Evolutionary conservation across 2,329 filamentous ascomycete species (phyloP).

Genomic region (Grosmannia huntii): DNA sequence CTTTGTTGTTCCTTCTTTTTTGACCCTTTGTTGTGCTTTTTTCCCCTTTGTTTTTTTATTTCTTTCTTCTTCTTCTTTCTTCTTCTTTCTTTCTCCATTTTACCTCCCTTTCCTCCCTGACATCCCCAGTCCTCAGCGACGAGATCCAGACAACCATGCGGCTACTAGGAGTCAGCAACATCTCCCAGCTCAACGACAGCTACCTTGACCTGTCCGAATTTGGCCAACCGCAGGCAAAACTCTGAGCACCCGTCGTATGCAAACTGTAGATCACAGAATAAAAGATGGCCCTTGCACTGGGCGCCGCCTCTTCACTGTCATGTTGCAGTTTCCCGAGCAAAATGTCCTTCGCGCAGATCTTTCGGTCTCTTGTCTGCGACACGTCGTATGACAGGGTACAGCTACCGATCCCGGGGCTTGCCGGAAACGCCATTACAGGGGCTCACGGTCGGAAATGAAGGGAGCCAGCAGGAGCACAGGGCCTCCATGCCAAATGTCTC

Average conservation of each 20-base stretch:
- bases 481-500: background rate
- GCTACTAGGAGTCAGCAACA: conserved; percentile 4
- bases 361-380: background rate
- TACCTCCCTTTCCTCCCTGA: background rate
- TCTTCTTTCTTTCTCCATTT: too few species aligned
- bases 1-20: background rate
- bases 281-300: background rate
- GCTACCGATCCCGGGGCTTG: too few species aligned
- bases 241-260: too few species aligned
- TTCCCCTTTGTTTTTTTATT: background rate
- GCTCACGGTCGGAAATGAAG: too few species aligned
- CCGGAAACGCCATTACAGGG: too few species aligned
- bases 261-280: background rate
- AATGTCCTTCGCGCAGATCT: too few species aligned
- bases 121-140: conserved; percentile 5
- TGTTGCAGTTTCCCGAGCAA: too few species aligned
- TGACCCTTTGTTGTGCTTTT: background rate
- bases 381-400: background rate
- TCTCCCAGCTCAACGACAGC: conserved; percentile 2
- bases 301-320: background rate
- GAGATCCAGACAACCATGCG: conserved; percentile 9
- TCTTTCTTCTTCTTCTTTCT: background rate
- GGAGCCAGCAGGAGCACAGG: background rate
- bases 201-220: conserved; percentile 2
- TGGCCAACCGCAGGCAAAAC: background rate